Conservation (phyloP, 2,329 filamentous ascomycete genomes). For the Pezicula radicicola region DNA sequence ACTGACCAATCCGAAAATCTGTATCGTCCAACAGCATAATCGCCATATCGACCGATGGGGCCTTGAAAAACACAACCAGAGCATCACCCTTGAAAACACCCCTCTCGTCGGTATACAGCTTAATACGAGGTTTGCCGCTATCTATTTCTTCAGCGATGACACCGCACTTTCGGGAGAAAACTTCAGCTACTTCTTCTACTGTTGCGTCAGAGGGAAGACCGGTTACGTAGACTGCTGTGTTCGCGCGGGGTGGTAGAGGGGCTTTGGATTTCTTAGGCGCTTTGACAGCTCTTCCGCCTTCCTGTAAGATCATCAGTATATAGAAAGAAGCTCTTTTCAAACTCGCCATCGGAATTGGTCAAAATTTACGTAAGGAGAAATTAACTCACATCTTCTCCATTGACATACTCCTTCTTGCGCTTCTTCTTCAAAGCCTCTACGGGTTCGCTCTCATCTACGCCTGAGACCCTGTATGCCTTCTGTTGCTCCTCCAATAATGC, state of each 20-base stretch:
- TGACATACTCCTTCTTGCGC: conserved; percentile 48
- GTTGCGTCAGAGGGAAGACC: conserved; percentile 79
- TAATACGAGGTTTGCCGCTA: conserved; percentile 82
- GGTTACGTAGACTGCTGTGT: conserved; percentile 90
- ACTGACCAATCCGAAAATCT: conserved; percentile 65
- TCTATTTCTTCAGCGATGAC: conserved; percentile 95
- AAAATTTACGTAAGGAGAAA: not conserved
- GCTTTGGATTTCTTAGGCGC: conserved; percentile 30
- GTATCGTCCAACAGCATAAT: conserved; percentile 79
- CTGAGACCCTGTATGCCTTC: conserved; percentile 56
- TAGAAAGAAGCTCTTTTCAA: not conserved
- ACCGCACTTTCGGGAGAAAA: conserved; percentile 81
- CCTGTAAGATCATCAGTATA: conserved; percentile 17
- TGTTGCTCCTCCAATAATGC: conserved; percentile 57
- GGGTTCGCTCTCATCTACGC: conserved; percentile 54
- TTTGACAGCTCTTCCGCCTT: conserved; percentile 27
- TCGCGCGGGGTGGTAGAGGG: conserved; percentile 49
- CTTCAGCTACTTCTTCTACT: conserved; percentile 73
- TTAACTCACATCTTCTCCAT: conserved; percentile 45
- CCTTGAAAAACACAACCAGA: conserved; percentile 90
- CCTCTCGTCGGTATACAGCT: conserved; percentile 80
- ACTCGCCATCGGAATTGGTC: not conserved
- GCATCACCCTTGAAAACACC: conserved; percentile 93
- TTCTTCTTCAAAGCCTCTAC: conserved; percentile 44
- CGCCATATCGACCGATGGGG: conserved; percentile 85